Evolutionary conservation across 2,329 filamentous ascomycete species (phyloP).

Genomic region (Boeremia exigua): DNA sequence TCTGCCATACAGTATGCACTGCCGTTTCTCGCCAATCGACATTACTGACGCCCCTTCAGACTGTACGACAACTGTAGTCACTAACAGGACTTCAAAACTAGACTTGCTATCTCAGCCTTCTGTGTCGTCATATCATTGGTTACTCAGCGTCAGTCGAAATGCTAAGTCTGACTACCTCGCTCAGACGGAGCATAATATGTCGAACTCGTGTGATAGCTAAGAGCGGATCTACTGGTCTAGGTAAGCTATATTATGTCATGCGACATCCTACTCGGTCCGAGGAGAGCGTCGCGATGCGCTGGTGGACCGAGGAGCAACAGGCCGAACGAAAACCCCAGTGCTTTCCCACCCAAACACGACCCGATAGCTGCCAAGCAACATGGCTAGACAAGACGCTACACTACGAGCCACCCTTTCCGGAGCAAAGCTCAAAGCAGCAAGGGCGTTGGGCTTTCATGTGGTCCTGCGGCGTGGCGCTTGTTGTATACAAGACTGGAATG

Average conservation of each 20-base stretch:
- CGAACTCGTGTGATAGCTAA: neutral
- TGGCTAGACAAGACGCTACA: neutral
- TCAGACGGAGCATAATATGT: neutral
- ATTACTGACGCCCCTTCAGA: conserved; percentile 19
- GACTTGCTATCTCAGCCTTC: conserved; percentile 12
- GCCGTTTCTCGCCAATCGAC: conserved; percentile 42
- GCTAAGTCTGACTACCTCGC: conserved; percentile 1
- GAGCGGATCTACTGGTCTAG: neutral
- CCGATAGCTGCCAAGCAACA: conserved; percentile 15
- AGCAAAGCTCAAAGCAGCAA: conserved; percentile 17
- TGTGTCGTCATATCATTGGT: neutral
- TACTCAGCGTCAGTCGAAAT: neutral
- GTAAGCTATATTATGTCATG: too few relatives aligned
- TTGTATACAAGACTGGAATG: conserved; percentile 30
- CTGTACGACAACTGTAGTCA: conserved; percentile 21
- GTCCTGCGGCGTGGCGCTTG: conserved; percentile 31
- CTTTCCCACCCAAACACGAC: conserved; percentile 6
- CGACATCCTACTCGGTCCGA: conserved; percentile 1
- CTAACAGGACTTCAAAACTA: conserved; percentile 15
- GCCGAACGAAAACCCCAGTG: conserved; percentile 5
- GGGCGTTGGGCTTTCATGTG: conserved; percentile 37
- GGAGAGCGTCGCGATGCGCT: neutral
- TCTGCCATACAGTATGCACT: conserved; percentile 45
- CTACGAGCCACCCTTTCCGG: conserved; percentile 7
- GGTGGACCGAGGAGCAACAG: conserved; percentile 5